Base-by-base conservation (phyloP, 305 asterid species). In the Fraxinus greggii region DNA sequence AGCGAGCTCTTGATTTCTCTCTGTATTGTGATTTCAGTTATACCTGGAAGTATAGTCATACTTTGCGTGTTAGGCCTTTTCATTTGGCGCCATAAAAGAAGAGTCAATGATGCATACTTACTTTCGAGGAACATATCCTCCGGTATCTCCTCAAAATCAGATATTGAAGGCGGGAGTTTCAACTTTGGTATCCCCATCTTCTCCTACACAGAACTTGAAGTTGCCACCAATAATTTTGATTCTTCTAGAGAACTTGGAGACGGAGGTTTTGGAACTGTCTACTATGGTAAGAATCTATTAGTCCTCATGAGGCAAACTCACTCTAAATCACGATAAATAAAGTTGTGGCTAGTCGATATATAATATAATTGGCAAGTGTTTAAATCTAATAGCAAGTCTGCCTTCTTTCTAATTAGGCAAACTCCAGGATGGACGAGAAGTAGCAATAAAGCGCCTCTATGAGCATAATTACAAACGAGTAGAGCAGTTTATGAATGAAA, bases 401-500 rank as follows among this genome's bases (percentile, higher is more conserved):
- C 0, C 63, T 33, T 10, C 29, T 6, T 67, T 35, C 5, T 31
- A 79, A 54, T 78, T 74, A 93, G 98, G 97, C 77, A 91, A 88
- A 80, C 94, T 93, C 61, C 85, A 19, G 6, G 97, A 94, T 79
- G 98, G 98, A 35, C 83, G 97, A 81, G 97, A 91, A 86, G 95
- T 94, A 17, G 97, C 97, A 3, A 89, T 94, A 73, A 94, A 94
- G 89, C 90, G 93, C 0, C 84, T 94, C 0, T 94, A 90, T 26
- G 97, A 92, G 88, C 91, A 94, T 85, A 94, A 89, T 88, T 90
- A 78, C 84, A 88, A 81, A 82, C 80, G 97, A 61, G 89, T 93
- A 36, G 92, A 90, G 75, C 98, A 94, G 13, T 93, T 93, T 83
- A 82, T 84, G 89, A 94, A 94, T 76, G 98, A 94, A 82, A 87